These are phyloP conservation scores for Pichia pseudocactophila DNA, from an alignment of 805 yeast species.

Conservation along the genomic window DNA sequence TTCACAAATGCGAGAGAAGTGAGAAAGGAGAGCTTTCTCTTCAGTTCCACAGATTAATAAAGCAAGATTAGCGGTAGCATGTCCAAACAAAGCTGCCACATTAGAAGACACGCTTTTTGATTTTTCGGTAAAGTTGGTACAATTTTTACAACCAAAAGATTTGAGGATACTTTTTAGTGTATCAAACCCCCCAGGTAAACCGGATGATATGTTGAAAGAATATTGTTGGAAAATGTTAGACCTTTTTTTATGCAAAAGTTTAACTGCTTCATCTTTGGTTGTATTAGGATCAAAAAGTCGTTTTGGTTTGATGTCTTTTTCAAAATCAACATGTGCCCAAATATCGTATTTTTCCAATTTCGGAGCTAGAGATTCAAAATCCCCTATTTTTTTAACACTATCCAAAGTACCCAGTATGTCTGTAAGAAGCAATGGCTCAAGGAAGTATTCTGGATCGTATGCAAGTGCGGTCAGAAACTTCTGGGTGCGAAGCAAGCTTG, in stretches of 20 bases:
- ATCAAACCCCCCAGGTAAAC: slow-evolving; percentile 51
- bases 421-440: slow-evolving; percentile 46
- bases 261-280: slow-evolving; percentile 13
- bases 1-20: slow-evolving; percentile 20
- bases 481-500: slow-evolving; percentile 75
- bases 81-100: neutral
- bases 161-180: slow-evolving; percentile 47
- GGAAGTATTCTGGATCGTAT: slow-evolving; percentile 39
- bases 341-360: slow-evolving; percentile 20
- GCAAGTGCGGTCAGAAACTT: slow-evolving; percentile 72
- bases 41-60: slow-evolving; percentile 9
- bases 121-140: slow-evolving; percentile 14
- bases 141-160: slow-evolving; percentile 42
- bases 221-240: slow-evolving; percentile 35
- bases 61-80: slow-evolving; percentile 2
- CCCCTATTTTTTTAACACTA: slow-evolving; percentile 17
- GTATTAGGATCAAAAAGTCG: slow-evolving; percentile 26
- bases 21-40: slow-evolving; percentile 27
- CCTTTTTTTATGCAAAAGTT: slow-evolving; percentile 18
- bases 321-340: slow-evolving; percentile 23
- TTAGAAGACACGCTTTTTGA: slow-evolving; percentile 12
- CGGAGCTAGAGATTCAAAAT: slow-evolving; percentile 22
- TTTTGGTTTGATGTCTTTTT: slow-evolving; percentile 26
- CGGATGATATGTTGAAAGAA: slow-evolving; percentile 46
- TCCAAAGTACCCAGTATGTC: slow-evolving; percentile 33